Evolutionary conservation across 495 filamentous ascomycete genomes (phyloP).

Genomic region (Neurospora sp.): DNA sequence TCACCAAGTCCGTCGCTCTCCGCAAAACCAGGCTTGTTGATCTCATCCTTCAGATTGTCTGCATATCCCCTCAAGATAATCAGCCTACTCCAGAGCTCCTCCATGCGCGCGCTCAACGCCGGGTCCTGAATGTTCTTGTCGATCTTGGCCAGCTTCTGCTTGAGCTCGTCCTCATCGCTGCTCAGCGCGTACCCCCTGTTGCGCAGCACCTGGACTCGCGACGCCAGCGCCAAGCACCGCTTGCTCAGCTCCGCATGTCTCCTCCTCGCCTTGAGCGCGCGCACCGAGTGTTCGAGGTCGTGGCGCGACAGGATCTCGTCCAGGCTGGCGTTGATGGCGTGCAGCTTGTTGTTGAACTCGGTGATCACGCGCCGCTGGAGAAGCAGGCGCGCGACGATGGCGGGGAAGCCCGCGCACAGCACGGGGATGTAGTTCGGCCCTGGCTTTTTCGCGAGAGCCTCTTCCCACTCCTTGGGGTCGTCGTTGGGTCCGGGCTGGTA

Average conservation of each 20-base stretch:
- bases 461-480: conserved; percentile 83
- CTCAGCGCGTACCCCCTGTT: conserved; percentile 90
- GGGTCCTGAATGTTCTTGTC: conserved; percentile 76
- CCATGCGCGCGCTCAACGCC: conserved; percentile 65
- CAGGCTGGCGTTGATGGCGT: conserved; percentile 81
- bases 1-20: conserved; percentile 57
- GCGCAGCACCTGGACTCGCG: conserved; percentile 83
- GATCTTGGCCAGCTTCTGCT: conserved; percentile 68
- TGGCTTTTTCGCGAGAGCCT: conserved; percentile 77
- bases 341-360: conserved; percentile 67
- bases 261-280: conserved; percentile 68
- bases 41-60: conserved; percentile 66
- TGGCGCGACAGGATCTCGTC: conserved; percentile 71
- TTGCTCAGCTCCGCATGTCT: conserved; percentile 72
- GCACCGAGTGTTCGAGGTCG: conserved; percentile 69
- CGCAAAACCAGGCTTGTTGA: conserved; percentile 52
- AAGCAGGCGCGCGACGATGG: conserved; percentile 64
- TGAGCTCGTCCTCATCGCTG: conserved; percentile 81
- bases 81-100: conserved; percentile 97
- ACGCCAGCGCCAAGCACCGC: conserved; percentile 73
- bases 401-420: conserved; percentile 41
- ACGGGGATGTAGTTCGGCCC: conserved; percentile 68
- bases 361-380: conserved; percentile 64
- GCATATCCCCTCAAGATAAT: conserved; percentile 73
- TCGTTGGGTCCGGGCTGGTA: conserved; percentile 70